Conservation (phyloP, 176 grass and related monocot genomes). For the Eleusine coracana region DNA sequence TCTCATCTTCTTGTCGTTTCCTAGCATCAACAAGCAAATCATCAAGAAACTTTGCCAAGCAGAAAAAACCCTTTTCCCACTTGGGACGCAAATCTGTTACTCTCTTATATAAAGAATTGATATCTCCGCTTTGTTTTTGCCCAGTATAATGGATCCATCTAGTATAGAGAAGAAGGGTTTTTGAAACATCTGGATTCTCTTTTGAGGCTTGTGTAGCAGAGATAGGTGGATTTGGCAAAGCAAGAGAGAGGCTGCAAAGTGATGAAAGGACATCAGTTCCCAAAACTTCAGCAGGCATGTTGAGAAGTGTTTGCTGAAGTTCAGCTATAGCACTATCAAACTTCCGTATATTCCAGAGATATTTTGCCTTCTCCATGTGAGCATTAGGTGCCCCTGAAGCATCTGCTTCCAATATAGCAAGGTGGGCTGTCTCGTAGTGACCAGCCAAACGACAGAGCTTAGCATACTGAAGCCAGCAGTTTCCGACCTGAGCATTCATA, state of each 20-base stretch:
- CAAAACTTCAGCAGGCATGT: conserved; percentile 77
- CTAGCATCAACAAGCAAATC: conserved; percentile 95
- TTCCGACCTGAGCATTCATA: conserved; percentile 84
- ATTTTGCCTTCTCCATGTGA: conserved; percentile 96
- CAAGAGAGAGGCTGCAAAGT: conserved; percentile 82
- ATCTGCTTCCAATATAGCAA: conserved; percentile 93
- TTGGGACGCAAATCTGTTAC: conserved; percentile 85
- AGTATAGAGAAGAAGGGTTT: conserved; percentile 94
- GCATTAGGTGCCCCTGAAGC: conserved; percentile 77
- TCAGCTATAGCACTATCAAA: conserved; percentile 93
- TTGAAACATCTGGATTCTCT: conserved; percentile 83
- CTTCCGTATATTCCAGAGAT: conserved; percentile 87
- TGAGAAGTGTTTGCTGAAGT: conserved; percentile 87
- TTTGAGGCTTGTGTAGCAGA: conserved; percentile 70
- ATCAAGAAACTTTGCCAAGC: conserved; percentile 90
- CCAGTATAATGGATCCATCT: conserved; percentile 98
- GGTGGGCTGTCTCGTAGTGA: conserved; percentile 88
- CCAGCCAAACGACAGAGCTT: conserved; percentile 91
- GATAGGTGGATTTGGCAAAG: conserved; percentile 82
- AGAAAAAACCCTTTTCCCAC: conserved; percentile 99
- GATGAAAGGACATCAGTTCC: conserved; percentile 69
- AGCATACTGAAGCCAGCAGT: conserved; percentile 95
- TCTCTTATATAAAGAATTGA: conserved; percentile 76
- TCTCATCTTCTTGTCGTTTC: conserved; percentile 88
- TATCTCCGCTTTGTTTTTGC: conserved; percentile 88